Evolutionary conservation across 192 early-diverging fungal genomes (phyloP), one percentile per base, ranked within the genome.

Genomic region (Phlyctochytrium arcticum): DNA sequence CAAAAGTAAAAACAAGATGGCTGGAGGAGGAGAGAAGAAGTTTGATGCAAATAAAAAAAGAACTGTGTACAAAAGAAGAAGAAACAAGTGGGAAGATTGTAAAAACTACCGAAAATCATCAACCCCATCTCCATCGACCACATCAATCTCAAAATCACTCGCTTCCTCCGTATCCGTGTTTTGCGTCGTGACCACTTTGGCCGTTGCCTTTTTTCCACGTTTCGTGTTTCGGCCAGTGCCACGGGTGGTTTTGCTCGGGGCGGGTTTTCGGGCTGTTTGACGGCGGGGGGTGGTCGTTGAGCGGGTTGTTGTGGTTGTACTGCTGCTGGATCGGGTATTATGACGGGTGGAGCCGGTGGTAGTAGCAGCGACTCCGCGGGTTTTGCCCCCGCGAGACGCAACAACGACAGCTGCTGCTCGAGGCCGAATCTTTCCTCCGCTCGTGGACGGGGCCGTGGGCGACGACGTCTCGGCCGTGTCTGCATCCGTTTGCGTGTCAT

Each of bases 61-160:
- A n/a, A n/a, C n/a, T n/a, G n/a, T n/a, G n/a, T n/a, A n/a, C n/a
- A n/a, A n/a, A n/a, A n/a, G n/a, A n/a, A n/a, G n/a, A n/a, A n/a
- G n/a, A n/a, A n/a, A n/a, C n/a, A n/a, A n/a, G n/a, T n/a, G n/a
- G n/a, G n/a, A n/a, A n/a, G n/a, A n/a, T n/a, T n/a, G n/a, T n/a
- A n/a, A n/a, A n/a, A n/a, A n/a, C 27, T 27, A 65, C 19, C 63
- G 51, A 33, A 65, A 65, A 32, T 65, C 63, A 8, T 65, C 63
- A 27, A 65, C 63, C 6, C 63, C 63, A 42, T 65, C 63, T n/a
- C 63, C 63, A 56, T 65, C 63, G 12, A 50, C 39, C 10, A 65
- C 54, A 46, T 65, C 63, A 57, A 65, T 65, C 42, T 65, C 63
- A 57, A 65, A 46, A 39, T 65, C 63, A 34, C 53, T 65, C 12